Evolutionary conservation across 108 stramenopile genomes (phyloP).

Genomic region (Mediolabrus comicus): DNA sequence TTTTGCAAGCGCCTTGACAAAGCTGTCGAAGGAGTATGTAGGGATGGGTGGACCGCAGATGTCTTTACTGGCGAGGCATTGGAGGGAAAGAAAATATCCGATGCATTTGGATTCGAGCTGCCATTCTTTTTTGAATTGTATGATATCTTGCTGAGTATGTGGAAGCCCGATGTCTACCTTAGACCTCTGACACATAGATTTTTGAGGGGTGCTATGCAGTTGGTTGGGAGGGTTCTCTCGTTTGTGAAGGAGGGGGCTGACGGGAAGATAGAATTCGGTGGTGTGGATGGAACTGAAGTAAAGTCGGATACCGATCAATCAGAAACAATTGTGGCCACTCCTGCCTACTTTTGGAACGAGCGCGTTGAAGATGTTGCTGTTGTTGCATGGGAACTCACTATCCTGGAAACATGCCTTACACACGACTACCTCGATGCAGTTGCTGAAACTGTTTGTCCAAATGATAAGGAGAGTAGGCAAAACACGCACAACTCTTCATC

Average conservation of each 20-base stretch:
- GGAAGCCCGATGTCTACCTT: constrained; percentile 69
- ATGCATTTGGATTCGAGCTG: constrained; percentile 68
- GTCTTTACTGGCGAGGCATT: constrained; percentile 66
- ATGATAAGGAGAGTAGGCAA: constrained; percentile 23
- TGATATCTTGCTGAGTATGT: constrained; percentile 62
- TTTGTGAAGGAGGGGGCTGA: constrained; percentile 79
- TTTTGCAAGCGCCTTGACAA: constrained; percentile 75
- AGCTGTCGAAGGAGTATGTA: constrained; percentile 58
- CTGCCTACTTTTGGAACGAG: constrained; percentile 76
- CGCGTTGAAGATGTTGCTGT: constrained; percentile 74
- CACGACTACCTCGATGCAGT: constrained; percentile 66
- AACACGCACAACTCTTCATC: constrained; percentile 13
- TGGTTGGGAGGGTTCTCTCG: constrained; percentile 67
- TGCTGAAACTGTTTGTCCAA: constrained; percentile 43
- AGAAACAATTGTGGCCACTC: constrained; percentile 21
- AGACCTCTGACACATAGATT: constrained; percentile 78
- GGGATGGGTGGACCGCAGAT: constrained; percentile 75
- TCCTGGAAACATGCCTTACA: constrained; percentile 63
- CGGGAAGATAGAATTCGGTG: constrained; percentile 74
- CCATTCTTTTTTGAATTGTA: constrained; percentile 82
- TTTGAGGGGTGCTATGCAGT: constrained; percentile 73
- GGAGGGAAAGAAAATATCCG: constrained; percentile 34
- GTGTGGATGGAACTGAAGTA: constrained; percentile 10
- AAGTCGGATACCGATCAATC: constrained; percentile 1
- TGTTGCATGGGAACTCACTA: constrained; percentile 85